Evolutionary conservation across 495 filamentous ascomycete genomes (phyloP), one percentile per base, ranked within the genome.

Genomic region (Penicillium paradoxum): DNA sequence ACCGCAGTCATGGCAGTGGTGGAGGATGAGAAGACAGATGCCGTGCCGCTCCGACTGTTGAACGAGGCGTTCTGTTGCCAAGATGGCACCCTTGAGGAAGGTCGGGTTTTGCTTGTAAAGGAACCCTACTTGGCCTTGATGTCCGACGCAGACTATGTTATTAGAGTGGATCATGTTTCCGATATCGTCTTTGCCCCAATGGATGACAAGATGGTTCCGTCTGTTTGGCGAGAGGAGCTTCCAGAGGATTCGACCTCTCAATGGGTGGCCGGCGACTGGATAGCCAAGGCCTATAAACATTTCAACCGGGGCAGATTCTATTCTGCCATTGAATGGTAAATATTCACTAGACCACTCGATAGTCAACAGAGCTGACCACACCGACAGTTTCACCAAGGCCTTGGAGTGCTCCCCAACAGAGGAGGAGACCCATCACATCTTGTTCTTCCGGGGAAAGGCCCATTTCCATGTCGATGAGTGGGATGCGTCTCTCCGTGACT

Each of bases 121-220:
- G 78, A 82, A 49, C 78, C 79, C 0, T 80, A 74, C 54, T 67
- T 75, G 47, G 75, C 74, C 38, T 25, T 51, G 0, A 72, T 58
- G 36, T 41, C 46, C 0, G 49, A 71, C 42, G 67, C 70, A 2
- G 36, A 53, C 0, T 77, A 72, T 56, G 64, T 56, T 4, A 44
- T 81, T 6, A 65, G 74, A 8, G 73, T 81, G 19, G 78, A 82
- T 51, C 79, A 83, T 65, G 62, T 73, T 8, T 73, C 68, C n/a
- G 77, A 80, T 53, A 48, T 79, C 30, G 53, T 65, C 6, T 60
- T 64, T 41, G 37, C 76, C 7, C 45, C 65, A 27, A 41, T 45
- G 5, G 50, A 52, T 34, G 69, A 76, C 49, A 19, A 32, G 19
- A 56, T 55, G 17, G 58, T 75, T 3, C 70, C 75, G 1, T 22